These are phyloP conservation scores for Ogataea thermomethanolica DNA, from an alignment of 805 yeast genomes.

Conservation along the genomic window DNA sequence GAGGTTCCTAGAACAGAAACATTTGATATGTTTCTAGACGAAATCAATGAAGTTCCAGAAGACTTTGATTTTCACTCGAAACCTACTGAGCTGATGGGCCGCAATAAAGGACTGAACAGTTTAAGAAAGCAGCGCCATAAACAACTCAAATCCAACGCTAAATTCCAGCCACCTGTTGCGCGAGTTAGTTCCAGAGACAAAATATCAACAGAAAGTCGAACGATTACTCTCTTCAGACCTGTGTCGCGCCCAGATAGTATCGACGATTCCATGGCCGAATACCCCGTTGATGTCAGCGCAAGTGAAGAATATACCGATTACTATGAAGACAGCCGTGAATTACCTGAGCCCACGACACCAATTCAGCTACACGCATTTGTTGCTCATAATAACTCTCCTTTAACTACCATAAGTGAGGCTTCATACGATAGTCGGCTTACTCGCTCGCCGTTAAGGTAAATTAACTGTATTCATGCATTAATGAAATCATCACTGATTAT, in stretches of 20 bases:
- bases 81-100: neutral
- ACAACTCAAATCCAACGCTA: conserved; percentile 5
- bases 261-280: neutral
- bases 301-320: conserved; percentile 16
- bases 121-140: conserved; percentile 9
- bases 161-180: neutral
- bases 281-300: conserved; percentile 15
- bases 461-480: neutral
- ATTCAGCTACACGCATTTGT: conserved; percentile 5
- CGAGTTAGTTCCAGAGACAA: neutral
- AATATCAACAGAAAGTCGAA: conserved; percentile 20
- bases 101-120: no score
- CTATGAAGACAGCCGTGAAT: conserved; percentile 6
- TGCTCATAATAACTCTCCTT: conserved; percentile 18
- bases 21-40: conserved; percentile 32
- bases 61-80: conserved; percentile 31
- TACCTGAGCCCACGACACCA: conserved; percentile 2
- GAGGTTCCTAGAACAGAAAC: conserved; percentile 12
- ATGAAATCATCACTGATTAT: conserved; percentile 3
- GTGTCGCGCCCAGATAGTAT: conserved; percentile 9
- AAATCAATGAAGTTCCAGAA: conserved; percentile 35
- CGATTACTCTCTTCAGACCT: conserved; percentile 32
- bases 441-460: conserved; percentile 12
- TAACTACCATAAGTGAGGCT: conserved; percentile 31
- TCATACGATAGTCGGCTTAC: conserved; percentile 23